These are phyloP conservation scores for Pelagomonas calceolata DNA, from an alignment of 108 stramenopile genomes.

Conservation along the genomic window DNA sequence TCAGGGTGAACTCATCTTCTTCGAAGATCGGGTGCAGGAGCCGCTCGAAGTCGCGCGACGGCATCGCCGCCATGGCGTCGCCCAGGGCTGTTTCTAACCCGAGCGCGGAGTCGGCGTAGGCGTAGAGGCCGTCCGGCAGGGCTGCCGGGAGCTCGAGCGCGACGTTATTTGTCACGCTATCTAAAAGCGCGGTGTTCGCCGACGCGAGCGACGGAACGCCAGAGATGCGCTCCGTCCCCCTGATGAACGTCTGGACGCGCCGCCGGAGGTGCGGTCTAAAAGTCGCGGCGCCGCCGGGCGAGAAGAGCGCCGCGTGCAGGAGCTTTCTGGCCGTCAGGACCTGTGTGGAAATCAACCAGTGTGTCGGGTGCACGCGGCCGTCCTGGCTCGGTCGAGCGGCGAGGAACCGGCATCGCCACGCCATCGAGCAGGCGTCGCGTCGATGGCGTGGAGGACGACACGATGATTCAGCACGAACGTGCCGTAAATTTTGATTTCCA, in stretches of 20 bases:
- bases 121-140: background rate
- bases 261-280: background rate
- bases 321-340: too few relatives aligned
- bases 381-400: too few relatives aligned
- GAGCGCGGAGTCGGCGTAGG: constrained; percentile 21
- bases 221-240: background rate
- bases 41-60: constrained; percentile 72
- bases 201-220: background rate
- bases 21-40: constrained; percentile 86
- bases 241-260: background rate
- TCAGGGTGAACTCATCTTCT: constrained; percentile 81
- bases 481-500: too few relatives aligned
- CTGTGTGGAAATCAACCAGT: too few relatives aligned
- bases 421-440: too few relatives aligned
- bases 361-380: too few relatives aligned
- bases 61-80: constrained; percentile 51
- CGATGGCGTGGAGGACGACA: too few relatives aligned
- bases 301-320: background rate
- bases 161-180: background rate
- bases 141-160: background rate
- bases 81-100: constrained; percentile 71
- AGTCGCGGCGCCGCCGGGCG: background rate
- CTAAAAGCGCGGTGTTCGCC: too few relatives aligned
- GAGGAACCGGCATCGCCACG: too few relatives aligned
- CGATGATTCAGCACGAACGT: too few relatives aligned